Conservation (phyloP, 1,284 basidiomycete species). For the Gomphus bonarii region DNA sequence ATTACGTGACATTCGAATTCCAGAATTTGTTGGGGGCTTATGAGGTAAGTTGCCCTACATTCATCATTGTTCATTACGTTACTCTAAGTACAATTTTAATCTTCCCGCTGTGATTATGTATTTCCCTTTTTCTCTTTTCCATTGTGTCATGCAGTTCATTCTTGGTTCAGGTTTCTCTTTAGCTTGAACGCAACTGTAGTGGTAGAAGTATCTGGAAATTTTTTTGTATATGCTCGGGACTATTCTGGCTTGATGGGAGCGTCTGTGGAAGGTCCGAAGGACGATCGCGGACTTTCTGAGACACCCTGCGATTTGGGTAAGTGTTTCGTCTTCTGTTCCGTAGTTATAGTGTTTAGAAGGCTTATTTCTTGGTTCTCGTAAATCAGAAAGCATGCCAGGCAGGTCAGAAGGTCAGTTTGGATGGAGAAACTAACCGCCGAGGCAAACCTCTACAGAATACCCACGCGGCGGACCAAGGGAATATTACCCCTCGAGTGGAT, state of each 20-base stretch:
- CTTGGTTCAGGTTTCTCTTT: no score
- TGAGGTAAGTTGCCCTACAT: not conserved
- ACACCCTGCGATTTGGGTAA: not conserved
- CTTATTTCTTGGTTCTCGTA: not conserved
- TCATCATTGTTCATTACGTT: not conserved
- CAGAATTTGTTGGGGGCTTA: not conserved
- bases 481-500: not conserved
- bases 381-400: no score
- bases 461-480: not conserved
- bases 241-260: not conserved
- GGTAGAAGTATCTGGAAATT: no score
- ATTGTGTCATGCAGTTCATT: no score
- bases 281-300: not conserved
- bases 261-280: not conserved
- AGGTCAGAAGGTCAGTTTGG: no score
- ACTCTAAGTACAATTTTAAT: no score
- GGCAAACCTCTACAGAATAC: not conserved
- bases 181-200: no score
- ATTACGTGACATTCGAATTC: not conserved
- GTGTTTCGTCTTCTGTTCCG: not conserved
- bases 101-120: no score
- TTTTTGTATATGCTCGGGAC: no score
- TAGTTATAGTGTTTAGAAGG: not conserved
- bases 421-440: not conserved
- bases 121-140: no score